Evolutionary conservation across 306 rosid genomes (phyloP), one percentile per base, ranked within the genome.

Genomic region (Hippophae rhamnoides): DNA sequence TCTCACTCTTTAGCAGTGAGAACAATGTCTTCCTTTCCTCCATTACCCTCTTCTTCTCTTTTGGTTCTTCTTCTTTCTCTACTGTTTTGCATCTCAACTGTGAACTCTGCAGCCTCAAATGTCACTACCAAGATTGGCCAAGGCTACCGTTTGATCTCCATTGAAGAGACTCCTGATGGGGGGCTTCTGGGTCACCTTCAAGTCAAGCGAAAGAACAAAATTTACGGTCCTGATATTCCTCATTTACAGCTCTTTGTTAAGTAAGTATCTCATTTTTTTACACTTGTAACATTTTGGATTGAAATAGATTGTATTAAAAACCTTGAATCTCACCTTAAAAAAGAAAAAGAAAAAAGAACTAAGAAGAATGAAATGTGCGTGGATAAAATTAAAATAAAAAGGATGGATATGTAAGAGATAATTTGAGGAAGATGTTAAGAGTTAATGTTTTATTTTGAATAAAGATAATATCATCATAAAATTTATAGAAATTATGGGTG

Each of bases 221-320:
- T 72, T 69, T 92, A 81, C 64, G 98, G 98, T 11, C 77, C 95
- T 43, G 98, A 92, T 49, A 76, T 92, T 61, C 82, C 95, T 13
- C 65, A 79, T 56, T 75, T 87, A 26, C 83, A 84, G 57, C 85
- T 92, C 79, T 87, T 66, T 52, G 93, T 73, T 68, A 92, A 92
- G 98, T 90, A 69, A 52, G 78, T 74, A 41, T 12, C 38, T 31
- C 38, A 31, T 31, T 31, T 31, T 2, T 31, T 1, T 31, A 2
- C 38, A 31, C 38, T 18, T 18, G 23, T 18, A 18, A 18, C 23
- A 18, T 18, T 18, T 18, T 18, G 23, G 23, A 18, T 18, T 18
- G 23, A 18, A 18, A 18, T 18, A 18, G 23, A 18, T 18, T 18
- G 23, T 18, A 18, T 18, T 18, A 18, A 18, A 18, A 18, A 18